Base-by-base conservation (phyloP, 805 yeast genomes). In the Kodamaea neixiangensis region DNA sequence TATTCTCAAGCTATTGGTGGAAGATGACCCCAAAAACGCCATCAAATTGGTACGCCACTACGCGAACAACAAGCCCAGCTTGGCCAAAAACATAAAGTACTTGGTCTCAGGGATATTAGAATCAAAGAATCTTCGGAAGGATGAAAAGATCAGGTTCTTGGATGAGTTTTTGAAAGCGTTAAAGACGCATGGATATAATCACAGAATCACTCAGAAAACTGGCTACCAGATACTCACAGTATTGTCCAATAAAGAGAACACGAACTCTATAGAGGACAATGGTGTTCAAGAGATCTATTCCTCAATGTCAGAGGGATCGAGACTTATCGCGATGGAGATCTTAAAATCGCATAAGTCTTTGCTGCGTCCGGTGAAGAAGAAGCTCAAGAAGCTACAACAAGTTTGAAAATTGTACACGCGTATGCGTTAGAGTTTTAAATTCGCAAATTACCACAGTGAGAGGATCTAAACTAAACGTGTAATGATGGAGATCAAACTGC, bases 71-170 rank as follows among this genome's bases (percentile, higher is more conserved):
- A 63, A 65, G 39, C 50, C 62, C 7, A 34, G 51, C 7, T 50
- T 71, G 21, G 53, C 57, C 10, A 66, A 55, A 37, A 63, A 61
- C 29, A 25, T 56, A 19, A 49, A 49, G 11, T 46, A 43, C 41
- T 41, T 56, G 21, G 59, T 66, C 38, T 56, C 60, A 15, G 77
- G 75, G 5, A 58, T 72, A 6, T 49, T 73, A 15, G 48, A 53
- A 14, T 54, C 69, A 3, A 14, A 41, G 14, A 52, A 31, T 7
- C 51, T 65, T 40, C 46, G 44, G 2, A 54, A 51, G 2, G 53
- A 54, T 34, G 58, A 61, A 19, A 60, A 57, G 44, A 44, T 72
- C 7, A 50, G 40, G 29, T 37, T 56, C 9, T 59, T 65, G 43
- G 54, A 56, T 11, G 35, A 46, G 3, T 65, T 67, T 42, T 55